Percentiles rank a stretch among this genome's conserved stretches.
Evolutionary conservation across 1,284 basidiomycete genomes (phyloP).

Genomic region (Butyriboletus regius): DNA sequence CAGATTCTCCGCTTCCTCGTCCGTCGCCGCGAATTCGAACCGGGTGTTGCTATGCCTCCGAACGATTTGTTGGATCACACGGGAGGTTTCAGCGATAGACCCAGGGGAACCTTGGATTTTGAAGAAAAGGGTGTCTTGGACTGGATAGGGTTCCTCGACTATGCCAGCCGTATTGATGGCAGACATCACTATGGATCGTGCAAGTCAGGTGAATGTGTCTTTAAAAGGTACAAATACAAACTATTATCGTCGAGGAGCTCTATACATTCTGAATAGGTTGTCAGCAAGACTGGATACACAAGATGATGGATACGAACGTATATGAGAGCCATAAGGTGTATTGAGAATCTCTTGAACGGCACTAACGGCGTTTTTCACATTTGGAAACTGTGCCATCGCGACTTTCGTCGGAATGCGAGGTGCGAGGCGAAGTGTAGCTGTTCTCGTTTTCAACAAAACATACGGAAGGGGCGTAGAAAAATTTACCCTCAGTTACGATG

Average conservation of each 20-base stretch:
- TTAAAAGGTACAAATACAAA: conserved; percentile 27
- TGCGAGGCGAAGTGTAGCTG: conserved; percentile 71
- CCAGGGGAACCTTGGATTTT: conserved; percentile 74
- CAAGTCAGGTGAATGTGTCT: background rate
- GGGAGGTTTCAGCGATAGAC: conserved; percentile 58
- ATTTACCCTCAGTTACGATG: conserved; percentile 64
- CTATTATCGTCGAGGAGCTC: conserved; percentile 72
- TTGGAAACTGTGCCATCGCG: conserved; percentile 67
- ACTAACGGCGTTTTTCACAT: conserved; percentile 56
- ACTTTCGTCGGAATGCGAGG: conserved; percentile 65
- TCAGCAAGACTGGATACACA: conserved; percentile 7
- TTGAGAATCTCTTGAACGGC: conserved; percentile 76
- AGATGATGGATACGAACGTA: conserved; percentile 39
- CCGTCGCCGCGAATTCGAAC: conserved; percentile 63
- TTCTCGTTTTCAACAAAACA: background rate
- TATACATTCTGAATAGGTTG: conserved; percentile 58
- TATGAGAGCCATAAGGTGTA: conserved; percentile 51
- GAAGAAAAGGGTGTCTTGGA: conserved; percentile 79
- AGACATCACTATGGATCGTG: conserved; percentile 52
- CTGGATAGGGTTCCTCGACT: conserved; percentile 51
- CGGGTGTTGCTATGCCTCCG: conserved; percentile 60
- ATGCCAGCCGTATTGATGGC: conserved; percentile 67
- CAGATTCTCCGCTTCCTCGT: too few relatives aligned
- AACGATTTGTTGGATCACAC: conserved; percentile 54
- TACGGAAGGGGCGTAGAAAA: background rate